Evolutionary conservation across 2,329 filamentous ascomycete species (phyloP).

Genomic region (Fusarium chuoi): DNA sequence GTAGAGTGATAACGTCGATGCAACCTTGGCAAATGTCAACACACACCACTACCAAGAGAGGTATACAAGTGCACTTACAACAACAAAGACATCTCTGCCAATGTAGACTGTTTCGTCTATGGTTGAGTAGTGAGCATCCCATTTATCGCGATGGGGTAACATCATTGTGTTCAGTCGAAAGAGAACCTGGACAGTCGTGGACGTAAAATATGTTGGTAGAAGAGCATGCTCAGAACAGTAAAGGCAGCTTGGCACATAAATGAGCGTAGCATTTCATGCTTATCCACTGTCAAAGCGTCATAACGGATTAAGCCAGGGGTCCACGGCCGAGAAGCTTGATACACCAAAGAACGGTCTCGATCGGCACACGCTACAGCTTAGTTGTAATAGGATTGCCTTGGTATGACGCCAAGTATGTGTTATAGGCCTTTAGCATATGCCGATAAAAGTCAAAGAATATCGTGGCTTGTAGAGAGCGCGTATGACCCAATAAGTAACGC

Average conservation of each 20-base stretch:
- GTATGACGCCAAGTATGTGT: background rate
- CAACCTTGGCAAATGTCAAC: background rate
- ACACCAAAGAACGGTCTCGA: background rate
- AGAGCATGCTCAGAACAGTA: too few species aligned
- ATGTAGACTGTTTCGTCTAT: conserved; percentile 16
- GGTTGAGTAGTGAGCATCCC: background rate
- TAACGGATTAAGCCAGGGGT: background rate
- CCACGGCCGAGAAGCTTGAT: background rate
- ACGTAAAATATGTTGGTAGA: background rate
- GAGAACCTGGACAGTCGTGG: too few species aligned
- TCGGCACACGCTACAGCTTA: background rate
- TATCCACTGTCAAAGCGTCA: background rate
- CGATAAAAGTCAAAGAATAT: background rate
- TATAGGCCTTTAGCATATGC: background rate
- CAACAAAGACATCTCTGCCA: conserved; percentile 13
- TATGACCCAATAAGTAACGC: background rate
- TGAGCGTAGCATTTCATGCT: background rate
- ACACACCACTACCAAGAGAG: accelerated
- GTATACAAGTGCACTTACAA: background rate
- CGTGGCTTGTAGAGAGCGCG: background rate
- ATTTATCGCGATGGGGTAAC: conserved; percentile 4
- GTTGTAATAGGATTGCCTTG: background rate
- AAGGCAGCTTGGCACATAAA: background rate
- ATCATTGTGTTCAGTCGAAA: background rate
- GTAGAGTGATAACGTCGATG: conserved; percentile 36